Percentiles rank a stretch among this genome's conserved stretches.
These are phyloP conservation scores for Durotheca rogersii DNA, from an alignment of 495 filamentous ascomycete genomes.

Conservation along the genomic window DNA sequence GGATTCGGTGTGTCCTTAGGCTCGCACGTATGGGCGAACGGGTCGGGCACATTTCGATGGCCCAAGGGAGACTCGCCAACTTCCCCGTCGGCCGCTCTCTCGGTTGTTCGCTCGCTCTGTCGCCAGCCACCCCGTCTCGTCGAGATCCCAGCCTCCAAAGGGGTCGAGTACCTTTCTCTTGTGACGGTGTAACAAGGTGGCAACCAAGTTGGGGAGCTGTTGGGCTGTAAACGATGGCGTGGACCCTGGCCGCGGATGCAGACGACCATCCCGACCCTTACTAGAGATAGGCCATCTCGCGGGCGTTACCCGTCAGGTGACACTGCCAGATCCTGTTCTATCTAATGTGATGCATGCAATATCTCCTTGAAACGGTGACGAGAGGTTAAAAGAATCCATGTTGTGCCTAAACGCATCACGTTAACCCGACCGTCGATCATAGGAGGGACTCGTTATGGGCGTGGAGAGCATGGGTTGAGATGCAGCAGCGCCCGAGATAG, in stretches of 20 bases:
- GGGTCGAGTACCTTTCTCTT: slow-evolving; percentile 21
- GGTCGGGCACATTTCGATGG: too few relatives aligned
- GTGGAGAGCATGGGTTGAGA: slow-evolving; percentile 11
- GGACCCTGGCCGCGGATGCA: slow-evolving; percentile 35
- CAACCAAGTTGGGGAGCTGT: slow-evolving; percentile 21
- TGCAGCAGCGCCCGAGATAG: too few relatives aligned
- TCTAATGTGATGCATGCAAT: slow-evolving; percentile 29
- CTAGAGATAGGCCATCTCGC: slow-evolving; percentile 28
- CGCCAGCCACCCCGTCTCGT: too few relatives aligned
- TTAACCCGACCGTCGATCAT: slow-evolving; percentile 33
- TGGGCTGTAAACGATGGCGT: slow-evolving; percentile 21
- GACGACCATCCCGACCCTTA: slow-evolving; percentile 36
- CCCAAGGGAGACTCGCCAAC: too few relatives aligned
- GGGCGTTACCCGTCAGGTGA: slow-evolving; percentile 34
- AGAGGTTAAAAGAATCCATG: slow-evolving; percentile 15
- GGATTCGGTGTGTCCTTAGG: slow-evolving; percentile 18
- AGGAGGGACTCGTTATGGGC: slow-evolving; percentile 8
- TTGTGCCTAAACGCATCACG: slow-evolving; percentile 22
- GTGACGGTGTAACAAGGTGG: slow-evolving; percentile 31
- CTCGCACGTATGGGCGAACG: too few relatives aligned
- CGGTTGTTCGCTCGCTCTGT: too few relatives aligned
- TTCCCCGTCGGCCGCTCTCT: too few relatives aligned
- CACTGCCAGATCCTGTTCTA: slow-evolving; percentile 25
- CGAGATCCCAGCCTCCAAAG: slow-evolving; percentile 1
- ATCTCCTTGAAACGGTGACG: slow-evolving; percentile 26